A percentile compares a stretch with the other conserved stretches of the same genome.
Evolutionary conservation across 2,329 filamentous ascomycete genomes (phyloP).

Genomic region (Cladophialophora immunda): DNA sequence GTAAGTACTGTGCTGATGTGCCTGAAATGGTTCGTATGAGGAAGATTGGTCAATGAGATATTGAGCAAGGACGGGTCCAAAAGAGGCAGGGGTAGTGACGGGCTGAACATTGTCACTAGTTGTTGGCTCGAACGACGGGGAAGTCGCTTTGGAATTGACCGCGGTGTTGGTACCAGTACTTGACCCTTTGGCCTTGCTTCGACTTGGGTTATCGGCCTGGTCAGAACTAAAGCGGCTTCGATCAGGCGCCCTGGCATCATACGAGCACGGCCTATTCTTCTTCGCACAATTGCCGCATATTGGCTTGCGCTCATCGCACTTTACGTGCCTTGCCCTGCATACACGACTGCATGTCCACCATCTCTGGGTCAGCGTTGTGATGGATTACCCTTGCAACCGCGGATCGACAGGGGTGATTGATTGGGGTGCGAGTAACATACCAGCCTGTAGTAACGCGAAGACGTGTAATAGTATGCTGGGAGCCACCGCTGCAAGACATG

Average conservation of each 20-base stretch:
- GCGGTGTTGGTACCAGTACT: not conserved
- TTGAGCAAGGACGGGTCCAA: not conserved
- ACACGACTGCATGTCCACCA: constrained; percentile 7
- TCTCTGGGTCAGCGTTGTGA: not conserved
- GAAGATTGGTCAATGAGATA: not conserved
- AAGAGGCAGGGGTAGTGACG: not conserved
- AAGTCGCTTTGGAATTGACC: not conserved
- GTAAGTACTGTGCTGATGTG: not conserved
- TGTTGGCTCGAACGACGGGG: not conserved
- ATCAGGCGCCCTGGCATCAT: constrained; percentile 2
- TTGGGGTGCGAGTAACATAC: not conserved
- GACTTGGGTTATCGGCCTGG: not conserved
- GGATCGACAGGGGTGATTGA: not conserved
- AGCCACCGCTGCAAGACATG: not conserved
- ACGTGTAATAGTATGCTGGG: not conserved
- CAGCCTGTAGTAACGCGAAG: constrained; percentile 1
- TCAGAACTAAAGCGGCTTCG: not conserved
- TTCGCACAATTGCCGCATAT: constrained; percentile 9
- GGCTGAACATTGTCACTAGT: not conserved
- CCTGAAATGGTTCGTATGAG: not conserved
- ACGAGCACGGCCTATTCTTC: constrained; percentile 11
- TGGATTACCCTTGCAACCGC: not conserved
- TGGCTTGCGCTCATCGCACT: constrained; percentile 13
- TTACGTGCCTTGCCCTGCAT: constrained; percentile 6
- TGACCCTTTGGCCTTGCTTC: not conserved